Conservation (phyloP, 805 yeast species). For the Lachancea meyersii region DNA sequence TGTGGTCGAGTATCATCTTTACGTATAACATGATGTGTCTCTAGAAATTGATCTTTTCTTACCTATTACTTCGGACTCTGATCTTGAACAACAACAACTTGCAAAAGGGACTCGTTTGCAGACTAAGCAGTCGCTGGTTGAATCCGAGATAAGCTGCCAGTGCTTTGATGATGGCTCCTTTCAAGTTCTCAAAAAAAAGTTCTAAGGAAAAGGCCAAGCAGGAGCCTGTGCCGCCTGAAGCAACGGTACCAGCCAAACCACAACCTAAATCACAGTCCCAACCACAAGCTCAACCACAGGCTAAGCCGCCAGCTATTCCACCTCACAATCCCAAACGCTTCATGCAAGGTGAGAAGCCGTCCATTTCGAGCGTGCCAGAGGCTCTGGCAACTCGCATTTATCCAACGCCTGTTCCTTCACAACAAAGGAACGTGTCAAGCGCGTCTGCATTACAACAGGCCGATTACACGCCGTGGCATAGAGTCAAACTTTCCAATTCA, state of each 20-base stretch:
- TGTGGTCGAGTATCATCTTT: too few species aligned
- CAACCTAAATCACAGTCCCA: neutral
- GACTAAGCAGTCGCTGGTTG: too few species aligned
- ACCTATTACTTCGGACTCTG: too few species aligned
- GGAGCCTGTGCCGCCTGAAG: conserved; percentile 10
- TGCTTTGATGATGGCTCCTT: conserved; percentile 43
- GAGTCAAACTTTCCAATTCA: conserved; percentile 56
- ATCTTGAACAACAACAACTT: too few species aligned
- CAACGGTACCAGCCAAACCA: neutral
- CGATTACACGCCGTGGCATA: conserved; percentile 55
- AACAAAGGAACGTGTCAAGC: conserved; percentile 30
- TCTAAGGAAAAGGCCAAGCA: conserved; percentile 30
- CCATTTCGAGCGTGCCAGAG: conserved; percentile 2
- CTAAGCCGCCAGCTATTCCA: conserved; percentile 11
- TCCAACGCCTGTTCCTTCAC: conserved; percentile 12
- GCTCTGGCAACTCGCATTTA: neutral
- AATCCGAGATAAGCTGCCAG: too few species aligned
- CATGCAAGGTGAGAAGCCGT: neutral
- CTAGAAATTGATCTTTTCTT: too few species aligned
- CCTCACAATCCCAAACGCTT: conserved; percentile 8
- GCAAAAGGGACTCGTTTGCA: too few species aligned
- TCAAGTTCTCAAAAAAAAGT: conserved; percentile 49
- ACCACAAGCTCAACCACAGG: neutral
- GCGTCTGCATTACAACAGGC: conserved; percentile 22
- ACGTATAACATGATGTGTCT: too few species aligned